These are phyloP conservation scores for Arthrobotrys iridis DNA, from an alignment of 2,329 filamentous ascomycete species.

Conservation along the genomic window DNA sequence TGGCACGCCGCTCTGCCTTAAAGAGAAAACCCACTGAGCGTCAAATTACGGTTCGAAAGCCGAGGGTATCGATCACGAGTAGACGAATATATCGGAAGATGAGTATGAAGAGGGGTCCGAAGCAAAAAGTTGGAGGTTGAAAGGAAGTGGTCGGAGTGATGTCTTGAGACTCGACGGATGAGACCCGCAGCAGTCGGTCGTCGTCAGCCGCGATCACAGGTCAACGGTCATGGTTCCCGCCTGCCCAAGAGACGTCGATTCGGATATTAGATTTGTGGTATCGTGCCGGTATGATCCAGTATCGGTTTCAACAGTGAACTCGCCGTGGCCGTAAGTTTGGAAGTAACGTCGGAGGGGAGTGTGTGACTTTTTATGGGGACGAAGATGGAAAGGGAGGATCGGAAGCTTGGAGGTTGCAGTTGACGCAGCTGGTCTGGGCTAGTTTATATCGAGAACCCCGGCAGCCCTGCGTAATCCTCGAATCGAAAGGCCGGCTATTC, in stretches of 20 bases:
- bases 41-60: too few species aligned
- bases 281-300: background rate
- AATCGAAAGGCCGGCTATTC: slow-evolving; percentile 1
- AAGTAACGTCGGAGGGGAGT: background rate
- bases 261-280: background rate
- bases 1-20: slow-evolving; percentile 13
- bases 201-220: slow-evolving; percentile 31
- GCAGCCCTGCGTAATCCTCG: slow-evolving; percentile 29
- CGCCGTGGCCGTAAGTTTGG: background rate
- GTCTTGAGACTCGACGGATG: slow-evolving; percentile 20
- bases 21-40: background rate
- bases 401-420: slow-evolving; percentile 9
- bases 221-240: slow-evolving; percentile 14
- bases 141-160: background rate
- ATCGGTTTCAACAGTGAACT: background rate
- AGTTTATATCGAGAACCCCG: slow-evolving; percentile 12
- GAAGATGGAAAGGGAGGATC: background rate
- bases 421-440: slow-evolving; percentile 5
- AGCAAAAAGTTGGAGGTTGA: background rate
- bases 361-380: too few species aligned
- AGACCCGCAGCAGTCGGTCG: slow-evolving; percentile 7
- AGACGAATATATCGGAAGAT: too few species aligned
- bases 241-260: background rate
- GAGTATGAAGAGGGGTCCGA: background rate
- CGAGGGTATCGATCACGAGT: too few species aligned